Conservation (phyloP, 495 filamentous ascomycete species). For the Podospora pseudoanserina region DNA sequence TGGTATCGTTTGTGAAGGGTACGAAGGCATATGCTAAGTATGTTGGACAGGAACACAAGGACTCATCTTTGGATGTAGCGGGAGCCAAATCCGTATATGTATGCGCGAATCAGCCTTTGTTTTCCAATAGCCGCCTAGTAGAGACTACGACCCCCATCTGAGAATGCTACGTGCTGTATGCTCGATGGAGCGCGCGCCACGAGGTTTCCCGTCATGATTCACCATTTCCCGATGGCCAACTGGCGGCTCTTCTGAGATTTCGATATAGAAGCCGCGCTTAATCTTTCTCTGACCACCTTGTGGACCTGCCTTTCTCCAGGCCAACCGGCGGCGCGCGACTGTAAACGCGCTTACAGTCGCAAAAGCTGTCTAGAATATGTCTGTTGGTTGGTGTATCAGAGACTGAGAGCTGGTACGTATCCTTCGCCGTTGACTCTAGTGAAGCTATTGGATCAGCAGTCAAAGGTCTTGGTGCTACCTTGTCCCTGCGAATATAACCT, state of each 20-base stretch:
- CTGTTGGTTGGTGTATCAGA: conserved; percentile 22
- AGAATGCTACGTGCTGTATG: conserved; percentile 1
- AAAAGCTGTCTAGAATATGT: background rate
- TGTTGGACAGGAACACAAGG: background rate
- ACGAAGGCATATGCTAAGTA: background rate
- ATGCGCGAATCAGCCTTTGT: background rate
- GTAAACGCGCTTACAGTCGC: conserved; percentile 27
- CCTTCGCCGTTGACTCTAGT: background rate
- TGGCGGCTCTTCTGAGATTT: conserved; percentile 13
- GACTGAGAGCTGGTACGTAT: background rate
- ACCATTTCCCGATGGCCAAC: conserved; percentile 4
- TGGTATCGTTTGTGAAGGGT: background rate
- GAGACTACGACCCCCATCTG: background rate
- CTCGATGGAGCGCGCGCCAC: conserved; percentile 21
- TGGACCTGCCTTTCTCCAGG: conserved; percentile 2
- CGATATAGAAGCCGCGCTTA: conserved; percentile 18
- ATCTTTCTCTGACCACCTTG: background rate
- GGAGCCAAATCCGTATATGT: conserved; percentile 8
- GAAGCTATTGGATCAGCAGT: conserved; percentile 25
- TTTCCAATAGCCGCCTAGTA: background rate
- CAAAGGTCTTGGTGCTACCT: conserved; percentile 3
- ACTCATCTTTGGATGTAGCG: background rate
- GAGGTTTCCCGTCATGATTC: background rate
- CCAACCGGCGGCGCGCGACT: conserved; percentile 28
- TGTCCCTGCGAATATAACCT: conserved; percentile 18